Conservation (phyloP, 2,329 filamentous ascomycete species). For the Xylariaceae sp. region DNA sequence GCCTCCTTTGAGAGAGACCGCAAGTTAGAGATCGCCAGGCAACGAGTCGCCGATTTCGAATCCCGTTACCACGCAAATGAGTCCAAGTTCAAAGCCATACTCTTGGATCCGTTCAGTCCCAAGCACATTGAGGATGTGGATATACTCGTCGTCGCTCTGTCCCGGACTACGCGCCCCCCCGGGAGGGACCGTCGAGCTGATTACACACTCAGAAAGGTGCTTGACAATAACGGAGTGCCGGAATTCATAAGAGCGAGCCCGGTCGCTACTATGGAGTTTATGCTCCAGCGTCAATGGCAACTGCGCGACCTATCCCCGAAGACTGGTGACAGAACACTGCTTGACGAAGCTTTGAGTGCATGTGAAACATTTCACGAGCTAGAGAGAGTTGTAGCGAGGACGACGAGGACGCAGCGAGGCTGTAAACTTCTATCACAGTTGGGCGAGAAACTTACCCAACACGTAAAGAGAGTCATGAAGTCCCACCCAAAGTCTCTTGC, state of each 20-base stretch:
- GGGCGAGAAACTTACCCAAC: conserved; percentile 8
- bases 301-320: background rate
- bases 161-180: background rate
- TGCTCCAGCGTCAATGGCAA: conserved; percentile 24
- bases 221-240: conserved; percentile 28
- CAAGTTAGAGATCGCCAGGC: conserved; percentile 29
- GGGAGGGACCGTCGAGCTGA: background rate
- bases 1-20: conserved; percentile 7
- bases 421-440: conserved; percentile 10
- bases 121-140: conserved; percentile 41
- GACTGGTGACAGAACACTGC: background rate
- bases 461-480: too few species aligned
- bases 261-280: conserved; percentile 20
- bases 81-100: conserved; percentile 10
- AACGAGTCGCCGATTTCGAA: conserved; percentile 30
- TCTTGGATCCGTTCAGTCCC: conserved; percentile 18
- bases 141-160: conserved; percentile 37
- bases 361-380: conserved; percentile 17
- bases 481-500: too few species aligned
- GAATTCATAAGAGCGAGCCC: conserved; percentile 9
- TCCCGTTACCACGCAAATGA: conserved; percentile 16
- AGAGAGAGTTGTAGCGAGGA: conserved; percentile 22
- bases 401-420: conserved; percentile 18
- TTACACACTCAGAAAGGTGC: conserved; percentile 6
- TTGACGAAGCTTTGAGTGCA: conserved; percentile 8